Percentiles rank a stretch among this genome's conserved stretches.
Evolutionary conservation across 1,139 yeast genomes (phyloP).

Genomic region (Kurtzmaniella natalensis): DNA sequence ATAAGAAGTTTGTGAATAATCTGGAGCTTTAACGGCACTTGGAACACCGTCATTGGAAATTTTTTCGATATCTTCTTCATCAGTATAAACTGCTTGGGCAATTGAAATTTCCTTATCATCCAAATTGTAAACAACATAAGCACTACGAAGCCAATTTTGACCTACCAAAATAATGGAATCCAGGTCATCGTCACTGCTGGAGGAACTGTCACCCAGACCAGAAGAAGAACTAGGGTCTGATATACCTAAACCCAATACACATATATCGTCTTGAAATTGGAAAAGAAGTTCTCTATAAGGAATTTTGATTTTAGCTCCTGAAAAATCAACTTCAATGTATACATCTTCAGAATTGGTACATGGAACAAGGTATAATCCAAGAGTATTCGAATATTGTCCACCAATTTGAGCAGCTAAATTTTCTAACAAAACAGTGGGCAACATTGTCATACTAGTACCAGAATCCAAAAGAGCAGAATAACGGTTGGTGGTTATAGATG

Average conservation of each 20-base stretch:
- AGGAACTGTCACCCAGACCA: no score
- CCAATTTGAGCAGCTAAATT: neutral
- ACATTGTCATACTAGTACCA: neutral
- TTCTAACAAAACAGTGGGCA: neutral
- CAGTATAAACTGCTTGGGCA: constrained; percentile 53
- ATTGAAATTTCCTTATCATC: constrained; percentile 60
- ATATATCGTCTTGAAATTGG: neutral
- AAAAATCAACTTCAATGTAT: neutral
- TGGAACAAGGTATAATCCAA: neutral
- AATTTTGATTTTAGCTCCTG: neutral
- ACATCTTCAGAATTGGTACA: neutral
- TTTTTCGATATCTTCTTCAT: constrained; percentile 39
- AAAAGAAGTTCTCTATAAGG: neutral
- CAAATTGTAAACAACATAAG: constrained; percentile 75
- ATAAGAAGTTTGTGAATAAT: constrained; percentile 1
- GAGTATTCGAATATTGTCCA: neutral
- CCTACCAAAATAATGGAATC: constrained; percentile 60
- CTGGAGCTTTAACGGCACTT: constrained; percentile 23
- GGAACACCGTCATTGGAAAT: constrained; percentile 42
- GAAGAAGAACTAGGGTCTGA: constrained; percentile 8
- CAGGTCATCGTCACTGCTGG: no score
- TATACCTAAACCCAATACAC: neutral
- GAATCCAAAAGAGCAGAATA: constrained; percentile 4
- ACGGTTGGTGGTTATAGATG: neutral
- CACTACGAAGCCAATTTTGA: constrained; percentile 67